These are phyloP conservation scores for Colletotrichum lini DNA, from an alignment of 2,329 filamentous ascomycete genomes.

Conservation along the genomic window DNA sequence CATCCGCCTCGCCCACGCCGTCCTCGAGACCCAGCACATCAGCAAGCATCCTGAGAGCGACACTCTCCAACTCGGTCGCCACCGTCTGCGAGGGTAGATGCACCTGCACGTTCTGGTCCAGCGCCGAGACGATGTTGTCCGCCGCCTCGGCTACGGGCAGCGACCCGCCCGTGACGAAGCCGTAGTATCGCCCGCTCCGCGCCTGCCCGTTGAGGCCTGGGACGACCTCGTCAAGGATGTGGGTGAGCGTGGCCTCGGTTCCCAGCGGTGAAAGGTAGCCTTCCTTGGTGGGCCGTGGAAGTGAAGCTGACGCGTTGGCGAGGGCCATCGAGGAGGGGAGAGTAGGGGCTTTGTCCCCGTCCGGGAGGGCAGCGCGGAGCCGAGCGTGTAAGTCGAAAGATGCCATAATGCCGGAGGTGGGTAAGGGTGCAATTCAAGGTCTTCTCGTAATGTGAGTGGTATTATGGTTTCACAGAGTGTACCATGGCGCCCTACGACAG, in stretches of 20 bases:
- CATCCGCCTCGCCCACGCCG: slow-evolving; percentile 63
- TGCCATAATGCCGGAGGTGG: slow-evolving; percentile 3
- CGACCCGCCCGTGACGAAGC: slow-evolving; percentile 87
- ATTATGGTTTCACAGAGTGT: background rate
- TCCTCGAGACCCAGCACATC: slow-evolving; percentile 70
- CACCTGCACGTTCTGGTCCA: slow-evolving; percentile 88
- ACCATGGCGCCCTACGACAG: background rate
- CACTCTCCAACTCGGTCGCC: slow-evolving; percentile 82
- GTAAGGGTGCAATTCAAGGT: background rate
- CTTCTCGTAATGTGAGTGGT: background rate
- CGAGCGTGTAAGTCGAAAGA: slow-evolving; percentile 32
- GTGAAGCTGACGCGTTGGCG: slow-evolving; percentile 55
- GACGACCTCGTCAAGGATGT: slow-evolving; percentile 63
- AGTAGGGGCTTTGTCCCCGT: slow-evolving; percentile 47
- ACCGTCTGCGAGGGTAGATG: slow-evolving; percentile 84
- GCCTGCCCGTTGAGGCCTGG: slow-evolving; percentile 77
- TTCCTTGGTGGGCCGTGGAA: slow-evolving; percentile 52
- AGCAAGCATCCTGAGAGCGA: slow-evolving; percentile 77
- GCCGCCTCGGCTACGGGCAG: slow-evolving; percentile 86
- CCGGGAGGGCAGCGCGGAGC: slow-evolving; percentile 31
- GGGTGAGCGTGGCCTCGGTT: slow-evolving; percentile 53
- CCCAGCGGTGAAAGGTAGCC: slow-evolving; percentile 52
- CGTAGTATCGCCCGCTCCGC: slow-evolving; percentile 81
- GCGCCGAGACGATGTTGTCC: slow-evolving; percentile 84
- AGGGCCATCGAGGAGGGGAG: slow-evolving; percentile 57